phyloP scores from a whole-genome alignment of 2,329 filamentous ascomycete genomes.

The Colletotrichum plurivorum region DNA sequence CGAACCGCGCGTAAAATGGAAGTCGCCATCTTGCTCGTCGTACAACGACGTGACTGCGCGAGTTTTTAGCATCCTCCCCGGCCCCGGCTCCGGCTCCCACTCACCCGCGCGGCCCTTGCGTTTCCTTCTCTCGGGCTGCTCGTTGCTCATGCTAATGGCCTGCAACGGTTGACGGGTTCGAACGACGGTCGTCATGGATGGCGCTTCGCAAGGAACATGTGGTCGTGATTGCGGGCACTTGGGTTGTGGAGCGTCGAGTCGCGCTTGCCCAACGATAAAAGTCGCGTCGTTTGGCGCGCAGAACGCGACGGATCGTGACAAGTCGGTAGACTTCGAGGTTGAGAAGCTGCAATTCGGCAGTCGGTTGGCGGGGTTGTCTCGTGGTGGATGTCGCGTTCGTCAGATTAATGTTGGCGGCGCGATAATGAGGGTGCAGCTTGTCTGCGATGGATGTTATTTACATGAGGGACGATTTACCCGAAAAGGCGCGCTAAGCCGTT shows the following conservation, averaged over 20 bases:
- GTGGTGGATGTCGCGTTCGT: conserved; percentile 33
- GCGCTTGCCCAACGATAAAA: conserved; percentile 13
- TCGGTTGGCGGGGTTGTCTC: conserved; percentile 20
- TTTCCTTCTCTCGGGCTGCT: conserved; percentile 71
- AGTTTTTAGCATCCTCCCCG: conserved; percentile 79
- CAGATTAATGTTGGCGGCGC: conserved; percentile 27
- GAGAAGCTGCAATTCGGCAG: not conserved
- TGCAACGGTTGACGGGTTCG: conserved; percentile 75
- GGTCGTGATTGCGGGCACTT: conserved; percentile 22
- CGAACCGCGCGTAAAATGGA: conserved; percentile 78
- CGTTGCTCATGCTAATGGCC: conserved; percentile 79
- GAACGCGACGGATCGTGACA: not conserved
- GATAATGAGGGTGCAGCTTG: conserved; percentile 25
- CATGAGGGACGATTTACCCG: conserved; percentile 40
- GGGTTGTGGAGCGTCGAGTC: conserved; percentile 8
- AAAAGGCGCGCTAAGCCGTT: conserved; percentile 42
- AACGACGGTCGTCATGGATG: conserved; percentile 81
- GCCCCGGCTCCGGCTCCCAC: conserved; percentile 57
- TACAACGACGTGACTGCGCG: conserved; percentile 33
- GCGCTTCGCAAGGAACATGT: conserved; percentile 47
- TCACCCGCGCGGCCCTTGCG: conserved; percentile 76
- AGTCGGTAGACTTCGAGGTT: not conserved
- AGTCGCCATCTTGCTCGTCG: conserved; percentile 84
- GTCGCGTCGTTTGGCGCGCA: conserved; percentile 35
- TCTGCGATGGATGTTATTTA: conserved; percentile 42